Evolutionary conservation across 495 filamentous ascomycete species (phyloP).

Genomic region (Trichoderma gamsii): DNA sequence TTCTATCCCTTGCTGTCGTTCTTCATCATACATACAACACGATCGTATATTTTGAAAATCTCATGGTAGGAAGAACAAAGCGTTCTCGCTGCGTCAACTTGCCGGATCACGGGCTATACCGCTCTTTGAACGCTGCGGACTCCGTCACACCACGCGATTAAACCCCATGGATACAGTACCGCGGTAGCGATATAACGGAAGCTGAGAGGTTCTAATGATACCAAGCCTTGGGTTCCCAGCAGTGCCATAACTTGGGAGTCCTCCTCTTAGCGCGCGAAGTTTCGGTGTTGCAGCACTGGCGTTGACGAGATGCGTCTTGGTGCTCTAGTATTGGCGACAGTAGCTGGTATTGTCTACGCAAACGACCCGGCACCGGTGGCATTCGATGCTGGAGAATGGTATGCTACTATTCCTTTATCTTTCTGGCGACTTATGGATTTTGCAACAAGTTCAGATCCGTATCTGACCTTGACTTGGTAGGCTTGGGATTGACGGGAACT

Average conservation of each 20-base stretch:
- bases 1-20: background rate
- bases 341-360: background rate
- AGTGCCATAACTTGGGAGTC: background rate
- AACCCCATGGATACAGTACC: background rate
- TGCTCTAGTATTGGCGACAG: background rate
- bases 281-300: background rate
- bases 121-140: background rate
- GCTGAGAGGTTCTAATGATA: background rate
- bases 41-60: background rate
- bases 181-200: background rate
- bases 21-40: background rate
- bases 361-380: constrained; percentile 11
- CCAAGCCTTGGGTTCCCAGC: background rate
- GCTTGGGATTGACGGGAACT: constrained; percentile 40
- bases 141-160: background rate
- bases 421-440: background rate
- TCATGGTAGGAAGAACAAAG: background rate
- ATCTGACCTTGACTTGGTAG: constrained; percentile 18
- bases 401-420: background rate
- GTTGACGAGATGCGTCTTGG: constrained; percentile 6
- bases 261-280: background rate
- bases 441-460: background rate
- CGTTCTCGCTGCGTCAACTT: background rate
- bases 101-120: background rate
- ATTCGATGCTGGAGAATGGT: constrained; percentile 15